Evolutionary conservation across 192 early-diverging fungal species (phyloP).

Genomic region (Radiomyces spectabilis): DNA sequence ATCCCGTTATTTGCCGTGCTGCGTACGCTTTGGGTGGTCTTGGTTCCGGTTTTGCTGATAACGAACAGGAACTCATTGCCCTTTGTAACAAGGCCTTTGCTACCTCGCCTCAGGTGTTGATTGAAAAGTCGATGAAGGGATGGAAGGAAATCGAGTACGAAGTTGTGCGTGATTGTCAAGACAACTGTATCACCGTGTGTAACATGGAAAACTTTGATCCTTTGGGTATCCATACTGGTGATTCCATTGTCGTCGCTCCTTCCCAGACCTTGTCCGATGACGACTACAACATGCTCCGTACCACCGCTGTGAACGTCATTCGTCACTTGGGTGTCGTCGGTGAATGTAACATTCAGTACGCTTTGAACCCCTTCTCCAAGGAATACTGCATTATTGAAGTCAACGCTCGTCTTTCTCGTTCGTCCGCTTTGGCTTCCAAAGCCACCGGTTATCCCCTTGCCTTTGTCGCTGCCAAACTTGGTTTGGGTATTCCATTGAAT

Average conservation of each 20-base stretch:
- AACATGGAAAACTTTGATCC: constrained; percentile 99
- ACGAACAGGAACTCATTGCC: constrained; percentile 71
- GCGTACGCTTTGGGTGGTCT: constrained; percentile 96
- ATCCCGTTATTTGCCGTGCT: constrained; percentile 93
- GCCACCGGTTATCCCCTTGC: constrained; percentile 98
- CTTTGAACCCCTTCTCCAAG: constrained; percentile 86
- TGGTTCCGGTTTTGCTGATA: constrained; percentile 94
- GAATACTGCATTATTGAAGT: constrained; percentile 99
- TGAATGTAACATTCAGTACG: constrained; percentile 99
- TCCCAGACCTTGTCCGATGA: constrained; percentile 95
- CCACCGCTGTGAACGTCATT: constrained; percentile 93
- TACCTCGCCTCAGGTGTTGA: constrained; percentile 86
- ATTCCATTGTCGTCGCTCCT: constrained; percentile 97
- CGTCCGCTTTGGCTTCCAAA: constrained; percentile 89
- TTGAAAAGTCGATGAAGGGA: constrained; percentile 97
- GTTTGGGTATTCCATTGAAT: constrained; percentile 85
- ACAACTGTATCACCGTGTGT: constrained; percentile 99
- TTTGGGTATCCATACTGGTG: constrained; percentile 98
- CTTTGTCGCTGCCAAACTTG: constrained; percentile 97
- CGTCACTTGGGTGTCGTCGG: constrained; percentile 97
- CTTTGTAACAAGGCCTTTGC: constrained; percentile 87
- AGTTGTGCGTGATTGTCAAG: constrained; percentile 87
- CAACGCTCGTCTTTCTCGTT: constrained; percentile 91
- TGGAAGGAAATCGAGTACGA: constrained; percentile 99
- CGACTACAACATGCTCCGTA: constrained; percentile 98